Percentiles rank a stretch among this genome's conserved stretches.
phyloP scores from a whole-genome alignment of 768 basidiomycete genomes.

The Tricholoma hemisulphureum region DNA sequence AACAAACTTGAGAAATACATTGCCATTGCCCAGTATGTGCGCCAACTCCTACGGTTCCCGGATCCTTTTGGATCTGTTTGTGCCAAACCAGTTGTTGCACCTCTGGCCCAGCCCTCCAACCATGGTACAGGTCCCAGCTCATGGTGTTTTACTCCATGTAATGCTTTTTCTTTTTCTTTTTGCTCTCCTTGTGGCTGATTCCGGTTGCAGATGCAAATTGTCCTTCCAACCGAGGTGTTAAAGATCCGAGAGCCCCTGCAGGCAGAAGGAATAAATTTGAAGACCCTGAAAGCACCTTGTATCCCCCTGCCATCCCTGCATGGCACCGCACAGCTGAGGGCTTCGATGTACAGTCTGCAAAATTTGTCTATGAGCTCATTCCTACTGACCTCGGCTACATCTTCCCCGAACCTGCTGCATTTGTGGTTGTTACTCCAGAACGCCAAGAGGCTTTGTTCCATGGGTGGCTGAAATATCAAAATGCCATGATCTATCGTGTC shows the following conservation, averaged over 20 bases:
- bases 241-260: not conserved
- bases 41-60: not conserved
- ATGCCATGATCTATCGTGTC: not conserved
- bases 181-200: not conserved
- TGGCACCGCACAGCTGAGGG: conserved; percentile 2
- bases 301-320: conserved; percentile 4
- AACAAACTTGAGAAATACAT: not conserved
- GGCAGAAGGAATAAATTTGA: conserved; percentile 8
- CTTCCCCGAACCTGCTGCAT: conserved; percentile 1
- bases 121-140: too few relatives aligned
- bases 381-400: conserved; percentile 1
- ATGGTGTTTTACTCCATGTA: conserved; percentile 2
- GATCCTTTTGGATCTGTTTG: not conserved
- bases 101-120: not conserved
- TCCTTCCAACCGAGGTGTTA: not conserved
- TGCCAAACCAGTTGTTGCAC: not conserved
- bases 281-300: conserved; percentile 1
- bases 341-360: not conserved
- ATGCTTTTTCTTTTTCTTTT: not conserved
- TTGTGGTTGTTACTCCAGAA: not conserved
- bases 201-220: not conserved
- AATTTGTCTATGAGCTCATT: not conserved
- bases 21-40: not conserved
- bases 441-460: not conserved
- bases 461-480: not conserved